These are phyloP conservation scores for Colletotrichum sp. DNA, from an alignment of 2,329 filamentous ascomycete genomes.

Conservation along the genomic window DNA sequence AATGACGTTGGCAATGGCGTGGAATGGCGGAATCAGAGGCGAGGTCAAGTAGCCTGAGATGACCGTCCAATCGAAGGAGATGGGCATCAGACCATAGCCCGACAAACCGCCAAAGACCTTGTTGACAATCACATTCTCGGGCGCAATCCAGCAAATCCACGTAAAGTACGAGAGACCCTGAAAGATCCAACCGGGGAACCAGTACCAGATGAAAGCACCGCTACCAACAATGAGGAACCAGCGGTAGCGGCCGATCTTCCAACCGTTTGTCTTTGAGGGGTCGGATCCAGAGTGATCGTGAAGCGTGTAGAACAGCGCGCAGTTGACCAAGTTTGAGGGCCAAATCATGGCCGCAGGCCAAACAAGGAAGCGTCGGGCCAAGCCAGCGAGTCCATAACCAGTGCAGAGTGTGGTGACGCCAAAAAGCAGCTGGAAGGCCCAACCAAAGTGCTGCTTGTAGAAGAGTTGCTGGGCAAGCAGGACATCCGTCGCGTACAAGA, in stretches of 20 bases:
- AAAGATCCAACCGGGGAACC: constrained; percentile 68
- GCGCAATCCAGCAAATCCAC: constrained; percentile 67
- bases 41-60: constrained; percentile 60
- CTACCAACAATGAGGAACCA: constrained; percentile 60
- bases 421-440: constrained; percentile 64
- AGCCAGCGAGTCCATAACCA: constrained; percentile 67
- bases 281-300: constrained; percentile 64
- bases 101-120: constrained; percentile 69
- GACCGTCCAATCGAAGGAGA: constrained; percentile 72
- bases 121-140: constrained; percentile 66
- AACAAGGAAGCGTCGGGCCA: constrained; percentile 64
- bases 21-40: constrained; percentile 65
- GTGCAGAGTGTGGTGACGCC: constrained; percentile 67
- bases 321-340: constrained; percentile 66
- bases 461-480: constrained; percentile 49
- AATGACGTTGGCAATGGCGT: constrained; percentile 64
- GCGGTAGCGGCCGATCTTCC: constrained; percentile 62
- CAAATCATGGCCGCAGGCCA: constrained; percentile 70
- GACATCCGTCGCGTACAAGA: constrained; percentile 51
- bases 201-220: constrained; percentile 62
- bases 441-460: constrained; percentile 58
- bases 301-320: constrained; percentile 67
- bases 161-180: constrained; percentile 67
- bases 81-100: constrained; percentile 66
- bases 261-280: constrained; percentile 58